Base-by-base conservation (phyloP, 345 rosid genomes). In the Brassica rapa region DNA sequence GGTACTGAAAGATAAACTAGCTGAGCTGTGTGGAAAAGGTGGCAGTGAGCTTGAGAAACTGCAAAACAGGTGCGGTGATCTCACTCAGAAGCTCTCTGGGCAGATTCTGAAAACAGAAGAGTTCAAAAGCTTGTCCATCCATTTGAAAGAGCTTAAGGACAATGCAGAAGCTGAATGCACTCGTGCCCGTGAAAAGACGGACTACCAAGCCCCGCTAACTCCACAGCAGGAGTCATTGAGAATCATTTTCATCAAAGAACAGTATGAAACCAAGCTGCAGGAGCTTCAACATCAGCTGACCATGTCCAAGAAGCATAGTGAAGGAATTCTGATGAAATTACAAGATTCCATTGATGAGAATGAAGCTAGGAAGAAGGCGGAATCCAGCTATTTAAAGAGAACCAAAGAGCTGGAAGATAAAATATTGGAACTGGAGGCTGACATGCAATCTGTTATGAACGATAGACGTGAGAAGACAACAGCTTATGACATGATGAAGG, bases 191-290 rank as follows among this genome's bases (percentile, higher is more conserved):
- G 89, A 89, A 68, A 91, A 88, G 78, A 80, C 82, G 35, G 90
- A 83, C 23, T 74, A 82, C 80, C 88, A 85, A 75, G 85, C 87
- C 19, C 76, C 93, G 27, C 74, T 81, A 35, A 84, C 77, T 73
- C 90, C 89, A 37, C 83, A 86, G 86, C 99, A 91, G 71, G 99
- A 95, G 74, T 93, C 99, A 23, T 83, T 95, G 86, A 92, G 99
- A 85, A 91, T 95, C 84, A 96, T 89, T 63, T 95, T 95, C 84
- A 90, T 95, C 83, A 95, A 90, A 85, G 99, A 91, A 82, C 98
- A 95, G 85, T 86, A 86, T 62, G 99, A 95, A 84, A 83, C 89
- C 57, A 87, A 85, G 86, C 77, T 93, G 79, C 97, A 91, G 76
- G 97, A 95, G 82, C 84, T 91, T 79, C 94, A 90, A 41, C 91